Evolutionary conservation across 2,329 filamentous ascomycete species (phyloP), one percentile per base, ranked within the genome.

Genomic region (Aspergillus chevalieri): DNA sequence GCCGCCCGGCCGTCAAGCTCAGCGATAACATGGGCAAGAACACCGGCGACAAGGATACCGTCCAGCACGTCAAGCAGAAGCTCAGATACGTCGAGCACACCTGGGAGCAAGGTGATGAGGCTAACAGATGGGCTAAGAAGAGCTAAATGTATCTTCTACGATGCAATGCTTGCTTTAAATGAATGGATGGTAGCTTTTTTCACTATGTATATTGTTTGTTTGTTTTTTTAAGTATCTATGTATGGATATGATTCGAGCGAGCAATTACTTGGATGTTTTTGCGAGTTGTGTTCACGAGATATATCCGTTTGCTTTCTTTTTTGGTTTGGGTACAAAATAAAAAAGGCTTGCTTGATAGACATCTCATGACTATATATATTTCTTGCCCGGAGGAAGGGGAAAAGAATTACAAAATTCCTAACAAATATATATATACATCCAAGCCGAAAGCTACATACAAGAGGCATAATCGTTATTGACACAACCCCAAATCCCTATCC

Each of bases 11-110:
- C 2, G 83, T 98, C 64, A 98, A 98, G 76, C 88, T 98, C 58
- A 96, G 84, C 55, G 86, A 92, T 68, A 96, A 97, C 64, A 79
- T 85, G 56, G 82, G 90, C 43, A 98, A 98, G 78, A 98, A 98
- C 64, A 97, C 90, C 0, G 93, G 93, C 6, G 86, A 96, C 64
- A 82, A 83, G 60, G 78, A 78, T 17, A 88, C 86, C 1, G 87
- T 98, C 0, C 77, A 84, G 49, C 82, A 84, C 57, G 90, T 97
- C 54, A 98, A 98, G 79, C 78, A 81, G 62, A 79, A 86, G 54
- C 78, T 96, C 39, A 90, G 90, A 0, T 97, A 98, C 64, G 78
- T 85, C 4, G 92, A 97, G 72, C 85, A 86, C 59, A 77, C 82
- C 24, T 96, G 93, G 90, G 78, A 79, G 50, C 85, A 83, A 4